phyloP scores from a whole-genome alignment of 495 filamentous ascomycete genomes.

The Penicillium bovifimosum region DNA sequence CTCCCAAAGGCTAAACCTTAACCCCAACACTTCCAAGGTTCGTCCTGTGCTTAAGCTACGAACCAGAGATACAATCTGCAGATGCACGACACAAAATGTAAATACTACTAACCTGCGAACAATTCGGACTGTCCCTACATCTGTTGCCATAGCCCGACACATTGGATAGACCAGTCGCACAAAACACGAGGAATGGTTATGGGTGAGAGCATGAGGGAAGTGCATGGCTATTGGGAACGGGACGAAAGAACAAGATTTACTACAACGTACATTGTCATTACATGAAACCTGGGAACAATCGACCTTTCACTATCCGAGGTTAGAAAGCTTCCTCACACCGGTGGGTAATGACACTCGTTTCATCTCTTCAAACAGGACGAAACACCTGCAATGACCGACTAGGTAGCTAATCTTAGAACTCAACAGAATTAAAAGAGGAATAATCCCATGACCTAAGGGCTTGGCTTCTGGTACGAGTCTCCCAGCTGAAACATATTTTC shows the following conservation, averaged over 20 bases:
- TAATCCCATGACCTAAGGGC: neutral
- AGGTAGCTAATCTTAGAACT: neutral
- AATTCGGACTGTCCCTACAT: neutral
- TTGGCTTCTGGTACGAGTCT: neutral
- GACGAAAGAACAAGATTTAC: neutral
- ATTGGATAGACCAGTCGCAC: conserved; percentile 6
- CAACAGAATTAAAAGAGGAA: neutral
- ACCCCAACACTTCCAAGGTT: neutral
- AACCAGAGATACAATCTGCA: neutral
- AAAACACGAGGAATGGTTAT: conserved; percentile 1
- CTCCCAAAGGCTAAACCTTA: neutral
- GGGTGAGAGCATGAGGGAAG: no score
- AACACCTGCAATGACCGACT: neutral
- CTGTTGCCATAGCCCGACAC: conserved; percentile 3
- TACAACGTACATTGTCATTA: neutral
- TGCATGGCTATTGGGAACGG: neutral
- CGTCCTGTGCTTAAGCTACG: neutral
- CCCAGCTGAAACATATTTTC: conserved; percentile 1
- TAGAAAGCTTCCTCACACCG: neutral
- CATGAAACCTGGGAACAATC: neutral
- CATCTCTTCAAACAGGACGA: conserved; percentile 5
- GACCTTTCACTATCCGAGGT: neutral
- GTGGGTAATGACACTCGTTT: neutral
- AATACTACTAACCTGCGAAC: no score
- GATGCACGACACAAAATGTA: neutral